These are phyloP conservation scores for Acrocalymma vagum DNA, from an alignment of 2,329 filamentous ascomycete genomes.

Conservation along the genomic window DNA sequence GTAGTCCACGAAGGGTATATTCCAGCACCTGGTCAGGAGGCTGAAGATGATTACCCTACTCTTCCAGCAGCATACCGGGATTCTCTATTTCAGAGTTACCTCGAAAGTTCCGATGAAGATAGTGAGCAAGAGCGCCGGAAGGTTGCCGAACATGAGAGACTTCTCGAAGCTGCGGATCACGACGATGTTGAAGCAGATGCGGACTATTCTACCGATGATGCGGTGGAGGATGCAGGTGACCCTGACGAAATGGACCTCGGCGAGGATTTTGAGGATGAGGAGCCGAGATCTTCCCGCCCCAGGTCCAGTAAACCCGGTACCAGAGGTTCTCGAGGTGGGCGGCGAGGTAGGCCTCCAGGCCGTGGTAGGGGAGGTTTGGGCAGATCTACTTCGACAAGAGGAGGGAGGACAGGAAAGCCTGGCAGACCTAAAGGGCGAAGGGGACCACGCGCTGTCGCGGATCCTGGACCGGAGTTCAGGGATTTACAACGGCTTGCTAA, in stretches of 20 bases:
- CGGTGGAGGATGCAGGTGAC: constrained; percentile 39
- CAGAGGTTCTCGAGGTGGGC: constrained; percentile 25
- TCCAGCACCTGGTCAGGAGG: constrained; percentile 42
- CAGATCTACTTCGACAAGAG: constrained; percentile 25
- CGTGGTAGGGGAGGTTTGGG: constrained; percentile 32
- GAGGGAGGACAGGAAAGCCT: constrained; percentile 29
- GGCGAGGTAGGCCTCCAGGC: constrained; percentile 34
- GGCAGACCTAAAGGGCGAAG: constrained; percentile 42
- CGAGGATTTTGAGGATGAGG: constrained; percentile 37
- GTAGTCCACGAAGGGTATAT: constrained; percentile 51
- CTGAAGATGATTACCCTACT: constrained; percentile 41
- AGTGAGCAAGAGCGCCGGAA: constrained; percentile 34
- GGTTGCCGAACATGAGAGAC: constrained; percentile 39
- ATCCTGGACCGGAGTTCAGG: constrained; percentile 77
- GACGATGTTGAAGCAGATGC: constrained; percentile 43
- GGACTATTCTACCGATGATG: constrained; percentile 46
- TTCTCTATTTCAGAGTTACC: constrained; percentile 25
- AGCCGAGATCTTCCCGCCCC: constrained; percentile 23
- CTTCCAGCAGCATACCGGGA: constrained; percentile 27
- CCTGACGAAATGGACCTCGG: constrained; percentile 40
- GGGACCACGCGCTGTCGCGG: constrained; percentile 65
- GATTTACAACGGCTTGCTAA: constrained; percentile 72
- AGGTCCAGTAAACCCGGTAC: constrained; percentile 25
- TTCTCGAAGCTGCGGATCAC: constrained; percentile 34
- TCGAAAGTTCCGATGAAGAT: constrained; percentile 37